Evolutionary conservation across 2,329 filamentous ascomycete genomes (phyloP).

Genomic region (Cercospora nicotianae): DNA sequence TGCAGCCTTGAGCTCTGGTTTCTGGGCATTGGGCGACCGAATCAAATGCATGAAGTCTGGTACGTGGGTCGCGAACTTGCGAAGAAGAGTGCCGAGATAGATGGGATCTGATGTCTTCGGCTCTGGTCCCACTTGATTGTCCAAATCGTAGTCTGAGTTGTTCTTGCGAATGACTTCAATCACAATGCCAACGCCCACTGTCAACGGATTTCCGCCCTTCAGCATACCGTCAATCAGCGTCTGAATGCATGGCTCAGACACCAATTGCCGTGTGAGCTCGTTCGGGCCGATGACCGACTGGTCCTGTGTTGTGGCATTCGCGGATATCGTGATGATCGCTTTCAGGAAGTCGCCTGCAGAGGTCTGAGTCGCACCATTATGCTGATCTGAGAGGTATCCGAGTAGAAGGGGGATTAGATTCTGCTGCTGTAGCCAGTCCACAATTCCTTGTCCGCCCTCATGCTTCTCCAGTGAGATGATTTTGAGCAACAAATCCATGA

Average conservation of each 20-base stretch:
- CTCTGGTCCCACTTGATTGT: slow-evolving; percentile 78
- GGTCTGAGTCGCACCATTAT: slow-evolving; percentile 88
- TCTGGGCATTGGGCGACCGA: slow-evolving; percentile 71
- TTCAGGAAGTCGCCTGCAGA: slow-evolving; percentile 97
- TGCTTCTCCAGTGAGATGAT: slow-evolving; percentile 95
- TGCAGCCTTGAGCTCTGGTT: slow-evolving; percentile 76
- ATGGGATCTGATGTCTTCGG: slow-evolving; percentile 89
- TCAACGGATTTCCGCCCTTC: slow-evolving; percentile 86
- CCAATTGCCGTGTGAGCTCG: slow-evolving; percentile 89
- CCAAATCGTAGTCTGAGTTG: slow-evolving; percentile 97
- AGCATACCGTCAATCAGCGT: slow-evolving; percentile 90
- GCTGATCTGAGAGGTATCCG: slow-evolving; percentile 79
- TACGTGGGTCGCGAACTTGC: slow-evolving; percentile 85
- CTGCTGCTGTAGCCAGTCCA: slow-evolving; percentile 93
- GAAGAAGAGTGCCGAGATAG: slow-evolving; percentile 85
- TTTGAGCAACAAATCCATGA: slow-evolving; percentile 95
- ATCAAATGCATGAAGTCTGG: slow-evolving; percentile 93
- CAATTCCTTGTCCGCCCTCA: slow-evolving; percentile 86
- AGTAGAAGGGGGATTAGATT: slow-evolving; percentile 83
- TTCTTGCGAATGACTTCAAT: slow-evolving; percentile 99
- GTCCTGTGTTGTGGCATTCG: slow-evolving; percentile 96
- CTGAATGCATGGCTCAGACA: slow-evolving; percentile 80
- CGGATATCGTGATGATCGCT: slow-evolving; percentile 97
- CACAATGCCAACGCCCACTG: slow-evolving; percentile 93
- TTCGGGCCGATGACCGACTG: slow-evolving; percentile 99